These are phyloP conservation scores for Puccinellia tenuiflora DNA, from an alignment of 176 grass and related monocot species.

Conservation along the genomic window DNA sequence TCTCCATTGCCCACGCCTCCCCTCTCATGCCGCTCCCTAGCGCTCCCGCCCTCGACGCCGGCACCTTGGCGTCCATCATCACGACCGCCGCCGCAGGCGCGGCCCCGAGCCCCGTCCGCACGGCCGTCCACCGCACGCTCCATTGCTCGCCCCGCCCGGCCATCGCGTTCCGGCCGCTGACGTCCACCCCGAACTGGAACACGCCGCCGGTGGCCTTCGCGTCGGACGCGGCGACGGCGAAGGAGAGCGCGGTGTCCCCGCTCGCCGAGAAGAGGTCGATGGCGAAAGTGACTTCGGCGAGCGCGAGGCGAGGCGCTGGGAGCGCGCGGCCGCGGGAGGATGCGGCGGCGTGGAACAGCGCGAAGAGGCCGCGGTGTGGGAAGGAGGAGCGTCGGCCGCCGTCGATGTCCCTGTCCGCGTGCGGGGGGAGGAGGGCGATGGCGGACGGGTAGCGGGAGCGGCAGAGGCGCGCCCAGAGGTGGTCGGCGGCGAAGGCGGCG, in stretches of 20 bases:
- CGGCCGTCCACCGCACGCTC: conserved; percentile 53
- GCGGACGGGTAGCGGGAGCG: conserved; percentile 48
- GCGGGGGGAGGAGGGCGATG: conserved; percentile 8
- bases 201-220: neutral
- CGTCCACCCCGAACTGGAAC: conserved; percentile 55
- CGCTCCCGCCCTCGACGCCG: conserved; percentile 24
- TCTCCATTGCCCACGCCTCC: conserved; percentile 42
- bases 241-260: conserved; percentile 26
- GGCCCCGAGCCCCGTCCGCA: conserved; percentile 16
- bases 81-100: conserved; percentile 28
- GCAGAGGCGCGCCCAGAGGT: conserved; percentile 64
- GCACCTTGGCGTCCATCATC: conserved; percentile 54
- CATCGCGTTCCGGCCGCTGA: neutral
- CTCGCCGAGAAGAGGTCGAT: conserved; percentile 41
- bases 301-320: conserved; percentile 33
- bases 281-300: conserved; percentile 51
- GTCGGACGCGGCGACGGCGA: conserved; percentile 24
- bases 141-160: conserved; percentile 17
- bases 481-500: conserved; percentile 48
- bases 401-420: neutral
- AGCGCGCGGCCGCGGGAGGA: neutral
- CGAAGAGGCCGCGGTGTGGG: conserved; percentile 44
- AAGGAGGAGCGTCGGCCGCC: neutral
- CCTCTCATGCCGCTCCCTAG: neutral
- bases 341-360: conserved; percentile 37